phyloP scores from a whole-genome alignment of 2,329 filamentous ascomycete genomes.

The Penicillium sp. region DNA sequence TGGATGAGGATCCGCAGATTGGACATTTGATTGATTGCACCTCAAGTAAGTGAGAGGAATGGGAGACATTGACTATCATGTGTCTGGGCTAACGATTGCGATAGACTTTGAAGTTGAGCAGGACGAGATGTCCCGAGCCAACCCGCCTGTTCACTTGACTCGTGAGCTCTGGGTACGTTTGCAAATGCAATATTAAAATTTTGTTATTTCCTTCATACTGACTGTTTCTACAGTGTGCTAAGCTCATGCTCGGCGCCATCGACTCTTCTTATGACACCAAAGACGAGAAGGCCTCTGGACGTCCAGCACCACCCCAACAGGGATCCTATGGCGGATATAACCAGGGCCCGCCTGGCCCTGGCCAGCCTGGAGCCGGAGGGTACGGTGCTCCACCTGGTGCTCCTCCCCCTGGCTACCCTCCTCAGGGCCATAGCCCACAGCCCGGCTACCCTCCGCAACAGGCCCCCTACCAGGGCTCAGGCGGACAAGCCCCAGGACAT shows the following conservation, averaged over 20 bases:
- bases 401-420: conserved; percentile 19
- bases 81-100: conserved; percentile 20
- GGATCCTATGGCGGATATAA: conserved; percentile 43
- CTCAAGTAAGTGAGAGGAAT: conserved; percentile 59
- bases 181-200: no score
- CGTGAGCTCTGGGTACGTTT: conserved; percentile 64
- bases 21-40: conserved; percentile 69
- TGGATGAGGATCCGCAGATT: conserved; percentile 67
- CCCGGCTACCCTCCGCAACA: conserved; percentile 18
- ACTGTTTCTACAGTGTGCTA: conserved; percentile 54
- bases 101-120: conserved; percentile 70
- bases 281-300: conserved; percentile 60
- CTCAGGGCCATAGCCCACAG: conserved; percentile 15
- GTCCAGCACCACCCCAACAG: conserved; percentile 32
- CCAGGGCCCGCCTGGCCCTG: conserved; percentile 25
- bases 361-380: conserved; percentile 20
- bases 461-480: conserved; percentile 15
- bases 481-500: conserved; percentile 20
- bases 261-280: conserved; percentile 68
- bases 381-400: conserved; percentile 18
- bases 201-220: conserved; percentile 12
- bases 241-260: conserved; percentile 69
- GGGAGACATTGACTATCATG: not conserved
- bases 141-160: conserved; percentile 65
- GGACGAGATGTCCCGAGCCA: conserved; percentile 66